Base-by-base conservation (phyloP, 2,329 filamentous ascomycete genomes). In the Ceratocystis alfenasii region DNA sequence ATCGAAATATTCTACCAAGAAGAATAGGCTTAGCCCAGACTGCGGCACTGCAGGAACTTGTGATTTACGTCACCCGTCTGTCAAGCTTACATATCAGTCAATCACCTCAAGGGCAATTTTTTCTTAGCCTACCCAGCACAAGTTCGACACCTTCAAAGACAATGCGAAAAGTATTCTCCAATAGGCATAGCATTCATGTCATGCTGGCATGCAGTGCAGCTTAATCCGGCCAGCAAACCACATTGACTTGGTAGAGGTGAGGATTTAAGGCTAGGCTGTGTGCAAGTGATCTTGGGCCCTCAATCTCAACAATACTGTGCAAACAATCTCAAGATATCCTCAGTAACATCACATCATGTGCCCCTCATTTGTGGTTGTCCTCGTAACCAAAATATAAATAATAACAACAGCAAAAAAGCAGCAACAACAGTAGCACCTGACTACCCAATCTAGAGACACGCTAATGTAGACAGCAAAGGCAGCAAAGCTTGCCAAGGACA, bases 51-150 rank as follows among this genome's bases (percentile, higher is more conserved):
- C 12, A 59, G 55, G 7, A 30, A 59, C 28, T 17, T 22, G 28
- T 22, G 15, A 36, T 8, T 36, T 33, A 36, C 25, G 55, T 36
- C 55, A 59, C 30, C 36, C 20, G 25, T 59, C 55, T 36, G 15
- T 36, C 28, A 36, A 59, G 15, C 5, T 20, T 30, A 59, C 55
- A 59, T 59, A 59, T 36, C 55, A 59, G 55, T 59, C 55, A n/a
- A 41, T 41, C 28, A 17, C 12, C 8, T 22, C 8, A 20, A 7
- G 17, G 8, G n/a, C 6, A n/a, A 25, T 20, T 8, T n/a, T 30
- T n/a, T 7, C 12, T 30, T n/a, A 15, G 17, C 55, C 17, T 7
- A 10, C 2, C 5, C 28, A 10, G n/a, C 12, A 17, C 25, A 59
- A 41, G 5, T 6, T 8, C 12, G 55, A 33, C 28, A n/a, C 25